phyloP scores from a whole-genome alignment of 345 rosid species.

The Hypericum androsaemum region DNA sequence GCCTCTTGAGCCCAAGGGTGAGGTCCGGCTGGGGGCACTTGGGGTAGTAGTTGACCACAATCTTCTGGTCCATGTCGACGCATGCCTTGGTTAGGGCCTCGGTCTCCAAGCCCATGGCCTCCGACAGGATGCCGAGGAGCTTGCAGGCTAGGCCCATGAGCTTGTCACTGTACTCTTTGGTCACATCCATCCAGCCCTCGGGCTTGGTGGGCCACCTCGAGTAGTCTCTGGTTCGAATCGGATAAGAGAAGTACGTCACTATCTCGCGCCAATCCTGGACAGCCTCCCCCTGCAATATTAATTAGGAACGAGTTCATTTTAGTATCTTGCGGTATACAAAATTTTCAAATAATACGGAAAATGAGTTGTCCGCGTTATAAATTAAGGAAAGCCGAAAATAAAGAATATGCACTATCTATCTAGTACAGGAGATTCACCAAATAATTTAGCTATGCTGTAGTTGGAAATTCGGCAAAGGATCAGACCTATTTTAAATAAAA shows the following conservation, averaged over 20 bases:
- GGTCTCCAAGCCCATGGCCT: slow-evolving; percentile 2
- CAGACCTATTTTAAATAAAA: no score
- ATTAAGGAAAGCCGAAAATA: no score
- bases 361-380: no score
- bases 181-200: neutral
- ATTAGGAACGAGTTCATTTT: neutral
- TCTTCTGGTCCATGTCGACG: slow-evolving; percentile 1
- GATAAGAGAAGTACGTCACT: slow-evolving; percentile 1
- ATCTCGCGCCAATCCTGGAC: slow-evolving; percentile 3
- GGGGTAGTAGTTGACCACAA: slow-evolving; percentile 1
- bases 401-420: no score
- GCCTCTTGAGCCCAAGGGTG: slow-evolving; percentile 2
- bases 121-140: neutral
- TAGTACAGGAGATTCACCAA: no score
- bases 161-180: slow-evolving; percentile 3
- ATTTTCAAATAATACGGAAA: neutral
- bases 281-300: neutral
- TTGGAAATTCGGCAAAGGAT: no score
- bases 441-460: no score
- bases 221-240: neutral
- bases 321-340: no score
- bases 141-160: neutral
- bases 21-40: slow-evolving; percentile 5
- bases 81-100: neutral
- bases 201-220: slow-evolving; percentile 4